phyloP scores from a whole-genome alignment of 805 yeast species.

The Candida alai region DNA sequence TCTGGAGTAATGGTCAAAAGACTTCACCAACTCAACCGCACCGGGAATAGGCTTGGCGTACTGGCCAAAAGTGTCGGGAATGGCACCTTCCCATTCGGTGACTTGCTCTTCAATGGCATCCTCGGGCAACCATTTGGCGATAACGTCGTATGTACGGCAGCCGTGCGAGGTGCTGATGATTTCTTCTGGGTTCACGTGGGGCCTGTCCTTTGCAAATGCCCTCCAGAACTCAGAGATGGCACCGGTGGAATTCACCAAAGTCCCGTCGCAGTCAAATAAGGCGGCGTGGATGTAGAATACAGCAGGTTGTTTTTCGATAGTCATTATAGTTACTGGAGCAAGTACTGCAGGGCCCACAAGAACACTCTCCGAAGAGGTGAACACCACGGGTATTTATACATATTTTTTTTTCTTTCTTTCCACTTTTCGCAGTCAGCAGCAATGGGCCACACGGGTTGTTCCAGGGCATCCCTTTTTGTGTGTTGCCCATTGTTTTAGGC shows the following conservation, averaged over 20 bases:
- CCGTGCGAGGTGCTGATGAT: constrained; percentile 78
- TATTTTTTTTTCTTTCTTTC: no score
- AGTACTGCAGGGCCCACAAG: no score
- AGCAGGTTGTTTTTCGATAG: constrained; percentile 39
- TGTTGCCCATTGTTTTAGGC: no score
- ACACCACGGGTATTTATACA: no score
- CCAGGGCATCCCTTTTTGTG: no score
- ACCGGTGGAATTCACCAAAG: constrained; percentile 76
- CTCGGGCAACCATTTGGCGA: constrained; percentile 71
- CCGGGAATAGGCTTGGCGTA: constrained; percentile 76
- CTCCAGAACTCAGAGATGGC: constrained; percentile 84
- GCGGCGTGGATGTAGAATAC: constrained; percentile 42
- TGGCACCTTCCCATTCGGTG: constrained; percentile 62
- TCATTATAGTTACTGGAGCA: constrained; percentile 29
- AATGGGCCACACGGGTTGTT: no score
- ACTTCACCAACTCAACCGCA: constrained; percentile 57
- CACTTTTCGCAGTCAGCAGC: no score
- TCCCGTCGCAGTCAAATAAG: constrained; percentile 85
- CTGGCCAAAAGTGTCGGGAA: constrained; percentile 70
- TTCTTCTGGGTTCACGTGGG: constrained; percentile 65
- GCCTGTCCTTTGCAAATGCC: constrained; percentile 62
- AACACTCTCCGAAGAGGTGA: no score
- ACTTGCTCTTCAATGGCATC: constrained; percentile 64
- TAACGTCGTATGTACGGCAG: constrained; percentile 75
- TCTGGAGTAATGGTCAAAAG: constrained; percentile 47